Evolutionary conservation across 768 basidiomycete species (phyloP).

Genomic region (Asterophora lycoperdoides): DNA sequence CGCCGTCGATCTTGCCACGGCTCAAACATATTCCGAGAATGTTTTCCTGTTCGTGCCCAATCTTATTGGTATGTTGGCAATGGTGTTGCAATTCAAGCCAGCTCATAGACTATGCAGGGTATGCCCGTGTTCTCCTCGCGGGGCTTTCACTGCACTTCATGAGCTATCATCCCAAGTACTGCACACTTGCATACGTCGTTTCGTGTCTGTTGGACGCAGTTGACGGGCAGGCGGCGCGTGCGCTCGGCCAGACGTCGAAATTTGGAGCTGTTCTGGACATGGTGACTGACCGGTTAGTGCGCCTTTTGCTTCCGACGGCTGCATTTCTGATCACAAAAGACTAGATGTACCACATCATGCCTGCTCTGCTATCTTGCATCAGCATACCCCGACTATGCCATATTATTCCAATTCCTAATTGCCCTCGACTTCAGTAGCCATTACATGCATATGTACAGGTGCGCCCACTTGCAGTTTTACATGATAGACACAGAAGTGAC

Average conservation of each 20-base stretch:
- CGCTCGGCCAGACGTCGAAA: slow-evolving; percentile 86
- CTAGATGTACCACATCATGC: slow-evolving; percentile 93
- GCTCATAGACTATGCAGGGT: slow-evolving; percentile 49
- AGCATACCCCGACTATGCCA: slow-evolving; percentile 80
- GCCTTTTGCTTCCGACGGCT: neutral
- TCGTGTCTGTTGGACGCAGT: slow-evolving; percentile 94
- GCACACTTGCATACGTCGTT: slow-evolving; percentile 82
- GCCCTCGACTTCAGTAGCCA: slow-evolving; percentile 96
- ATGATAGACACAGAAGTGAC: slow-evolving; percentile 1
- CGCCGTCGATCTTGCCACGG: slow-evolving; percentile 83
- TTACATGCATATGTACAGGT: slow-evolving; percentile 99
- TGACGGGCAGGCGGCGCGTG: slow-evolving; percentile 89
- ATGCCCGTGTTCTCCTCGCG: slow-evolving; percentile 86
- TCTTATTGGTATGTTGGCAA: slow-evolving; percentile 69
- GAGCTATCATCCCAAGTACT: slow-evolving; percentile 92
- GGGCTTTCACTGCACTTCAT: slow-evolving; percentile 87
- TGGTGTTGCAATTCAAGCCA: slow-evolving; percentile 4
- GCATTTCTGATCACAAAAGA: slow-evolving; percentile 3
- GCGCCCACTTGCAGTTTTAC: slow-evolving; percentile 5
- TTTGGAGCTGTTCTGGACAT: slow-evolving; percentile 98
- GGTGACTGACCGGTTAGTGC: slow-evolving; percentile 93
- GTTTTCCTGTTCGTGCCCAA: slow-evolving; percentile 97
- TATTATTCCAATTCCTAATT: slow-evolving; percentile 92
- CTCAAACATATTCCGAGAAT: slow-evolving; percentile 87
- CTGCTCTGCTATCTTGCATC: slow-evolving; percentile 90